phyloP scores from a whole-genome alignment of 1,284 basidiomycete genomes.

The Exsudoporus floridanus region DNA sequence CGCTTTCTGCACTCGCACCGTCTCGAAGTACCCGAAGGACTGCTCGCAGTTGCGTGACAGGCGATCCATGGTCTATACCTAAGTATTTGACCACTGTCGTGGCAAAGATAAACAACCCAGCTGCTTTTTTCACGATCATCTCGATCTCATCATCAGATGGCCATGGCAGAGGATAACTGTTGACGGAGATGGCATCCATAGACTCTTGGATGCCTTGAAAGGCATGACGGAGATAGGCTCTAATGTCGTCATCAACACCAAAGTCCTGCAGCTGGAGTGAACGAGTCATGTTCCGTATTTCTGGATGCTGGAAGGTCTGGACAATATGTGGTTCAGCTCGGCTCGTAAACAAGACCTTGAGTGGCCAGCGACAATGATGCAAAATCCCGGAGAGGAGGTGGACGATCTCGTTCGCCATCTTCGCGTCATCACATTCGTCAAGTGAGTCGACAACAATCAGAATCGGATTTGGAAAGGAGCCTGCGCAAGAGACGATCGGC shows the following conservation, averaged over 20 bases:
- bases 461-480: constrained; percentile 7
- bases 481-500: constrained; percentile 10
- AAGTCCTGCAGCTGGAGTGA: constrained; percentile 18
- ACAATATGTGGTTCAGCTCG: constrained; percentile 18
- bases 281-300: constrained; percentile 2
- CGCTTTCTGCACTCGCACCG: constrained; percentile 2
- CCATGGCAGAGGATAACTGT: constrained; percentile 10
- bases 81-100: constrained; percentile 31
- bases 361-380: constrained; percentile 8
- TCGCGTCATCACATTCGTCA: constrained; percentile 23
- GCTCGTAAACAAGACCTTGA: constrained; percentile 22
- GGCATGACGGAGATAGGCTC: constrained; percentile 20
- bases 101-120: constrained; percentile 33
- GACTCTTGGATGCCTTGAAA: constrained; percentile 10
- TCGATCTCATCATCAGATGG: constrained; percentile 20
- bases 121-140: constrained; percentile 21
- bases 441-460: constrained; percentile 27
- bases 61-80: constrained; percentile 7
- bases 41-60: constrained; percentile 10
- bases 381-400: constrained; percentile 13
- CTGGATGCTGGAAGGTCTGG: constrained; percentile 15
- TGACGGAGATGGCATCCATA: neutral
- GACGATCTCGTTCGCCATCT: constrained; percentile 17
- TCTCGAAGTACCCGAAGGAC: constrained; percentile 12
- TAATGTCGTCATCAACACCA: constrained; percentile 20